Base-by-base conservation (phyloP, 495 filamentous ascomycete genomes). In the Chlorociboria aeruginascens region DNA sequence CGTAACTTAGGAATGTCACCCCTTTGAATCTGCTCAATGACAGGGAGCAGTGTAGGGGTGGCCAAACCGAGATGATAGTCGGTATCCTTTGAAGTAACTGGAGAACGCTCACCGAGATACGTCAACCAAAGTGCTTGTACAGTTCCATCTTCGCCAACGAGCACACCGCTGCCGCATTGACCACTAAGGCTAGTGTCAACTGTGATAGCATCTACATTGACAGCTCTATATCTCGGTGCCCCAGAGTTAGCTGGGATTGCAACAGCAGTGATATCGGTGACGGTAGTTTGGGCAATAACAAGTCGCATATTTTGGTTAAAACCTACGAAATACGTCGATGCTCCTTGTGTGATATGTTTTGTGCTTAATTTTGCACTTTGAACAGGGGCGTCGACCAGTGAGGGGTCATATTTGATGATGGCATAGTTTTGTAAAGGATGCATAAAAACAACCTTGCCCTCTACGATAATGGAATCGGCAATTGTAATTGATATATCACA, bases 371-470 rank as follows among this genome's bases (percentile, higher is more conserved):
- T 84, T 17, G 92, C 90, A 55, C 82, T 89, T 64, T 93, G 72
- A 16, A 99, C 87, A 6, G 93, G 90, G 7, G 93, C 92, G 55
- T 93, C 77, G 38, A 97, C 93, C 1, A 99, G 77, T 32, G 74
- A 80, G 2, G 93, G 85, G 63, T 99, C 92, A 60, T 97, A 99
- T 64, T 93, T 84, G 47, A 99, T 76, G 56, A 99, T 83, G 51
- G 82, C 83, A 66, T 96, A 99, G 63, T 99, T 99, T 60, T 96
- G 93, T 30, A 97, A 70, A n/a, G 92, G 92, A 63, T 99, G 92
- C 68, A 99, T 73, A 71, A 99, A 99, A 16, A 95, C 71, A 12
- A 99, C 85, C 63, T 93, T 95, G 49, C 85, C 92, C 48, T 85
- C 82, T 12, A 97, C 85, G 45, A 96, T 85, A 56, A 97, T 83